A percentile compares a stretch with the other conserved stretches of the same genome.
Conservation (phyloP, 2,329 filamentous ascomycete genomes). For the Colletotrichum sp. region DNA sequence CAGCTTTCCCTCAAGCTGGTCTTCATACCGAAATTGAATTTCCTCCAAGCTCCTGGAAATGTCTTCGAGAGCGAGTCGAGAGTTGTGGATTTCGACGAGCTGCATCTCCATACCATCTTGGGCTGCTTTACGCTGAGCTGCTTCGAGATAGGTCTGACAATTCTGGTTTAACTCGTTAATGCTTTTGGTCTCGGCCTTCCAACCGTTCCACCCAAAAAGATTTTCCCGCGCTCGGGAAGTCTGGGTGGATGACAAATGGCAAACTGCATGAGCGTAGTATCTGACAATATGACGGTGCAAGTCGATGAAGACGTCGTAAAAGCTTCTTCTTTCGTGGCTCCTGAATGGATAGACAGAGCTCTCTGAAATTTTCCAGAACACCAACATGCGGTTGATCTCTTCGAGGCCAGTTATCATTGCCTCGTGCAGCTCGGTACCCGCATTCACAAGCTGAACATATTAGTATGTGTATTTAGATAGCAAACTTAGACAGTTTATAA, state of each 20-base stretch:
- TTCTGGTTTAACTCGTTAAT: not conserved
- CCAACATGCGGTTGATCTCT: not conserved
- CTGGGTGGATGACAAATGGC: not conserved
- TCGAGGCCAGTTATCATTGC: not conserved
- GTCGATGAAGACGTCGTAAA: not conserved
- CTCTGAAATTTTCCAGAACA: not conserved
- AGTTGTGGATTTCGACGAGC: not conserved
- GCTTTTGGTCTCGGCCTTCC: not conserved
- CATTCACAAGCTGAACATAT: not conserved
- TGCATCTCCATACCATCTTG: not conserved
- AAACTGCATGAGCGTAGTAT: not conserved
- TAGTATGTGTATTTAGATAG: not conserved
- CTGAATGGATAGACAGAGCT: not conserved
- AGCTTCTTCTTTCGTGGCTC: rapidly evolving
- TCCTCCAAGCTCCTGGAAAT: not conserved
- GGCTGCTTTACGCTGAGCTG: not conserved
- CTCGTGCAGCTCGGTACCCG: not conserved
- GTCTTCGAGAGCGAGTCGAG: rapidly evolving
- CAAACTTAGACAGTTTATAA: rapidly evolving
- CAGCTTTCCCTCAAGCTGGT: rapidly evolving
- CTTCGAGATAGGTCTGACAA: not conserved
- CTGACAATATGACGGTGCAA: not conserved
- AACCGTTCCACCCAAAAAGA: not conserved
- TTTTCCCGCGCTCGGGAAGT: not conserved
- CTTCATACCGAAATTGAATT: not conserved